Base-by-base conservation (phyloP, 2,329 filamentous ascomycete genomes). In the Alternaria novae-zelandiae region DNA sequence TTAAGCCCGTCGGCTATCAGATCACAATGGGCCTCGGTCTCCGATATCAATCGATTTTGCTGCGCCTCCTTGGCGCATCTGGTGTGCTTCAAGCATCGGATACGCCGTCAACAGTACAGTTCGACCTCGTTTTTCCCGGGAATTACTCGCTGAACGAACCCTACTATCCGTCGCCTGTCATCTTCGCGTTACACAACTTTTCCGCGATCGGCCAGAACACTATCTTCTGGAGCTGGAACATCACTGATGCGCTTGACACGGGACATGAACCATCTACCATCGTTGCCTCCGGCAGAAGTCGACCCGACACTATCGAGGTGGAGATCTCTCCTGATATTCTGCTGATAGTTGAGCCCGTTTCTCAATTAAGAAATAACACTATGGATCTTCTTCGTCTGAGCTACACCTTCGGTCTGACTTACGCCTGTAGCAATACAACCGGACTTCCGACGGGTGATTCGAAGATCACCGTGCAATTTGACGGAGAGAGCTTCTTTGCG, bases 241-340 rank as follows among this genome's bases (percentile, higher is more conserved):
- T 41, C 3, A 41, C 15, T 17, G 32, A 17, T 41, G 32, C 15
- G 30, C 3, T 15, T 8, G 1, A 15, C 32, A 36, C n/a, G 32
- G 32, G 12, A 6, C 9, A 41, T n/a, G 8, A 36, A 41, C 2
- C 32, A 41, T 1, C 8, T 15, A n/a, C 8, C 32, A 2, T 41
- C 15, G 3, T 41, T 1, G 15, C 32, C 8, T 41, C 32, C 0
- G 32, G 32, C 10, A 0, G 17, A 41, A 41, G 32, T 0, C 32
- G 32, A 0, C 15, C 4, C 32, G 32, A 41, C 2, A 6, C 32
- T 15, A 41, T 41, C 8, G 32, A 2, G 0, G 8, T 10, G n/a
- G 32, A n/a, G 3, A 9, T n/a, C 0, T 41, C 15, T 0, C 32
- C 32, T 10, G 15, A 10, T 3, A 3, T 10, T 0, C 4, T 41